Percentiles rank a stretch among this genome's conserved stretches.
Evolutionary conservation across 176 grass and related monocot species (phyloP).

Genomic region (Elymus sibiricus): DNA sequence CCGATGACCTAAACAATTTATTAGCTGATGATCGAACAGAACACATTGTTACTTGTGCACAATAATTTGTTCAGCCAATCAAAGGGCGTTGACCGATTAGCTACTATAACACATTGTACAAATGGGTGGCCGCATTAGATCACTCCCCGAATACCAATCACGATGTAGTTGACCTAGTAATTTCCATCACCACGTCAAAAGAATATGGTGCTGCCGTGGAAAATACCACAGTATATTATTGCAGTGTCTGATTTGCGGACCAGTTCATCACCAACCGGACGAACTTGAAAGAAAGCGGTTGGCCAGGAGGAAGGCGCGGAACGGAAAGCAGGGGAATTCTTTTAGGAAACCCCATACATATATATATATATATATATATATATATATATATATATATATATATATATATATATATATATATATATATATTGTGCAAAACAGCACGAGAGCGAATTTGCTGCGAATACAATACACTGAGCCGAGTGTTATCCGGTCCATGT

Average conservation of each 20-base stretch:
- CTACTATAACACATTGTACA: not conserved
- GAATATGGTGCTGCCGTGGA: not conserved
- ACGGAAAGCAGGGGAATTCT: not conserved
- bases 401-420: too few species aligned
- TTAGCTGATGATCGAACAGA: too few species aligned
- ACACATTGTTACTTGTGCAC: too few species aligned
- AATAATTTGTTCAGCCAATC: not conserved
- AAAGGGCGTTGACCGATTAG: not conserved
- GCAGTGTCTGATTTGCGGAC: conserved; percentile 3
- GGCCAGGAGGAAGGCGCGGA: not conserved
- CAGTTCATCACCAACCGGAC: not conserved
- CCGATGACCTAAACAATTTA: not conserved
- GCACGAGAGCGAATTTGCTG: not conserved
- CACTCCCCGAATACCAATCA: not conserved
- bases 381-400: too few species aligned
- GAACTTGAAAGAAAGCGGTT: not conserved
- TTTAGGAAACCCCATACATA: not conserved
- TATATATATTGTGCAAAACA: not conserved
- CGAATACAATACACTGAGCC: not conserved
- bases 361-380: too few species aligned
- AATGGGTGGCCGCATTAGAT: not conserved
- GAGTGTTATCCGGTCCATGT: not conserved
- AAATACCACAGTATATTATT: not conserved
- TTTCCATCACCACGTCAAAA: not conserved
- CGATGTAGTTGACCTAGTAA: not conserved